phyloP scores from a whole-genome alignment of 306 rosid genomes.

The Vachellia pachyceras region DNA sequence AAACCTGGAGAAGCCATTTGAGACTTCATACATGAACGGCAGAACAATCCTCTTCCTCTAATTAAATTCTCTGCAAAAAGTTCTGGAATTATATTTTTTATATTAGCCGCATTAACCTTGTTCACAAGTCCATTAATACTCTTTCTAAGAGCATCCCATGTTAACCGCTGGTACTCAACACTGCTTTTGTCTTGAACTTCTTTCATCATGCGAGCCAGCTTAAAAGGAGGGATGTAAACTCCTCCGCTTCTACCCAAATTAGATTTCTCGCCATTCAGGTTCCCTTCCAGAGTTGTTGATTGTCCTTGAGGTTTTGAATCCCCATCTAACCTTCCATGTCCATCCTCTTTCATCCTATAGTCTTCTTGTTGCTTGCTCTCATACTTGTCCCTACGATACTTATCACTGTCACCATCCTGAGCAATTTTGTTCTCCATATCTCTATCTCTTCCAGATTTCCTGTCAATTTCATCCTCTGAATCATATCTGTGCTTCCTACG shows the following conservation, averaged over 20 bases:
- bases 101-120: slow-evolving; percentile 90
- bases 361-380: slow-evolving; percentile 42
- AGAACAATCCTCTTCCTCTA: slow-evolving; percentile 90
- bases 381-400: slow-evolving; percentile 41
- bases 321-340: slow-evolving; percentile 42
- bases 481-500: slow-evolving; percentile 6
- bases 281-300: slow-evolving; percentile 41
- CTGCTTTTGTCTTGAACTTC: slow-evolving; percentile 36
- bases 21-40: slow-evolving; percentile 91
- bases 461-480: slow-evolving; percentile 47
- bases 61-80: slow-evolving; percentile 77
- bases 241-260: slow-evolving; percentile 90
- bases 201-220: slow-evolving; percentile 93
- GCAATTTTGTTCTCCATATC: slow-evolving; percentile 41
- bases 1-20: slow-evolving; percentile 96
- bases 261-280: slow-evolving; percentile 49
- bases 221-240: slow-evolving; percentile 91
- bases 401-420: slow-evolving; percentile 33
- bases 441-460: slow-evolving; percentile 39
- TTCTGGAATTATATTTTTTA: slow-evolving; percentile 83
- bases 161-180: slow-evolving; percentile 85
- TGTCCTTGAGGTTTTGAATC: slow-evolving; percentile 45
- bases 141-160: slow-evolving; percentile 98
- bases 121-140: slow-evolving; percentile 93
- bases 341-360: slow-evolving; percentile 45